These are phyloP conservation scores for Tetracladium marchalianum DNA, from an alignment of 495 filamentous ascomycete genomes.

Conservation along the genomic window DNA sequence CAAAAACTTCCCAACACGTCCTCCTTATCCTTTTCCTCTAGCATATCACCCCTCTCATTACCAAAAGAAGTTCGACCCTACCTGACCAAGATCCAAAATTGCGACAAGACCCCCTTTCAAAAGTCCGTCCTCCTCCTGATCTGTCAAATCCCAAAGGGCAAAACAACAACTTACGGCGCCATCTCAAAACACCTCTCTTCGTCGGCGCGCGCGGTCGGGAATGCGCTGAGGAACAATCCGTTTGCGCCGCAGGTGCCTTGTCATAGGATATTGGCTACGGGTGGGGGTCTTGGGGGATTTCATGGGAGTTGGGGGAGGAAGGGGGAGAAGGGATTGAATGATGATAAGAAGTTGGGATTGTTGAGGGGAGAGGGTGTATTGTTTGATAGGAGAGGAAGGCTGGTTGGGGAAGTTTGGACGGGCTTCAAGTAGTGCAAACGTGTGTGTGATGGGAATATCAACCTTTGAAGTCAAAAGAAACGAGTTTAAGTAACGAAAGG, in stretches of 20 bases:
- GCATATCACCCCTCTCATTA: not conserved
- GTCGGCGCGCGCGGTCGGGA: slow-evolving; percentile 71
- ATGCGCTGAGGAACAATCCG: slow-evolving; percentile 64
- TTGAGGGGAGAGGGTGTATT: slow-evolving; percentile 36
- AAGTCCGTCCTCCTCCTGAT: slow-evolving; percentile 33
- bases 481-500: not conserved
- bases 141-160: slow-evolving; percentile 59
- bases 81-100: slow-evolving; percentile 13
- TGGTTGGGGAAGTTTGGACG: slow-evolving; percentile 9
- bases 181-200: slow-evolving; percentile 55
- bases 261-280: slow-evolving; percentile 39
- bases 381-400: slow-evolving; percentile 31
- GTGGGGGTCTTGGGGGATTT: slow-evolving; percentile 38
- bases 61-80: slow-evolving; percentile 4
- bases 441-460: not conserved
- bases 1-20: not conserved
- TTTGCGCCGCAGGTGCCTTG: slow-evolving; percentile 57
- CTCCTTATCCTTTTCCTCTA: not conserved
- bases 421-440: slow-evolving; percentile 6
- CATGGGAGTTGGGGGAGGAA: slow-evolving; percentile 35
- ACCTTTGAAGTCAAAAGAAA: not conserved
- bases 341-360: slow-evolving; percentile 35
- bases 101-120: slow-evolving; percentile 13
- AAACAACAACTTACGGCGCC: slow-evolving; percentile 64
- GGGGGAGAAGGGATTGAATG: slow-evolving; percentile 28